Evolutionary conservation across 805 yeast genomes (phyloP), one percentile per base, ranked within the genome.

Genomic region (Yueomyces sp.): DNA sequence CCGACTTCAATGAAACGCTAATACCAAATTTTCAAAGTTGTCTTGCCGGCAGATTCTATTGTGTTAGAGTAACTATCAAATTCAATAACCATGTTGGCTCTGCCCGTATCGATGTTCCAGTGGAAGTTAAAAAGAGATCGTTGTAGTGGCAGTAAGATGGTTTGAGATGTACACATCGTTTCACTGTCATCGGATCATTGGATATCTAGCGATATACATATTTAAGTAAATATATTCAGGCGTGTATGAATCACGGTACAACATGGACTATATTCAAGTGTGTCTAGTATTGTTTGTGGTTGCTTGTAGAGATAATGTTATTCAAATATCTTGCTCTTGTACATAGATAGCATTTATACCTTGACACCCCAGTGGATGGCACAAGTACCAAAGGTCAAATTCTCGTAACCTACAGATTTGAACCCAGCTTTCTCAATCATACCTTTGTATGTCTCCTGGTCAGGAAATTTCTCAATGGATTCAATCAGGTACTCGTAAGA

Each of bases 401-500:
- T 84, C 67, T 92, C 97, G 62, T 88, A 92, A 44, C 98, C 98
- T 43, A 74, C 76, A 44, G 85, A 86, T 53, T 94, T 94, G 62
- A 92, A 92, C 1, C 98, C 98, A 5, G 97, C 97, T 56, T 85
- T 81, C 60, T 86, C 77, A 56, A 92, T 86, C 97, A 92, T 90
- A 19, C 69, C 65, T 48, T 88, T 85, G 66, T 92, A 92, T 40
- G 80, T 79, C 54, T 87, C 95, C 70, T 92, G 97, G 52, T 76
- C 71, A 9, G 98, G 98, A 70, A 92, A 92, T 57, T 77, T 77
- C 60, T 81, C 80, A 52, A 92, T 92, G 51, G 95, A 83, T 66
- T 92, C 98, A 8, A 92, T 97, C 59, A 92, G 71, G 60, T 92
- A 92, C 63, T 92, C 96, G 64, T 92, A 92, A 29, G 96, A 86